Conservation (phyloP, 805 yeast genomes). For the Starmerella sp. region DNA sequence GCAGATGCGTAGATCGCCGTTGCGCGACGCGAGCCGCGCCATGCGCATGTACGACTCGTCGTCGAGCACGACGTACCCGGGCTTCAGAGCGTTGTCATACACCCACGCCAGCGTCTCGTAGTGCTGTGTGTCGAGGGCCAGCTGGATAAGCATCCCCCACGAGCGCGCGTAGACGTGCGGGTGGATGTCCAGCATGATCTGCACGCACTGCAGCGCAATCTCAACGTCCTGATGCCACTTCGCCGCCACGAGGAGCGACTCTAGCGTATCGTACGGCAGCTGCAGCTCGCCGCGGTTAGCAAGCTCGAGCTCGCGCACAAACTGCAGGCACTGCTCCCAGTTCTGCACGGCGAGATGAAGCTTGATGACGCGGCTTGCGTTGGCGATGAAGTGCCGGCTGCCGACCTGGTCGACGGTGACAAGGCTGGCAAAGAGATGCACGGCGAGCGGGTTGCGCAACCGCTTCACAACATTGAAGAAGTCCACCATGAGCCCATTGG, state of each 20-base stretch:
- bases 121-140: constrained; percentile 19
- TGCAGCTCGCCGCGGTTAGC: constrained; percentile 21
- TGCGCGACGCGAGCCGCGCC: constrained; percentile 22
- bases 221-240: constrained; percentile 25
- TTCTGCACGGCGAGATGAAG: constrained; percentile 18
- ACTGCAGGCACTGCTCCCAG: constrained; percentile 22
- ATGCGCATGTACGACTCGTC: constrained; percentile 24
- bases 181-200: constrained; percentile 15
- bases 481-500: constrained; percentile 6
- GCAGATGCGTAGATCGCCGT: constrained; percentile 25
- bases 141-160: constrained; percentile 27
- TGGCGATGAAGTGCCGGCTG: not conserved
- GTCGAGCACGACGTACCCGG: constrained; percentile 27
- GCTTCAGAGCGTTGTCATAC: constrained; percentile 23
- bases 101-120: constrained; percentile 25
- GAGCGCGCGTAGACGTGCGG: constrained; percentile 24
- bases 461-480: constrained; percentile 7
- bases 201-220: constrained; percentile 22
- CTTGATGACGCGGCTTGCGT: constrained; percentile 19
- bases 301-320: constrained; percentile 22
- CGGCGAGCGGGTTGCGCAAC: constrained; percentile 7
- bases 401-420: constrained; percentile 16
- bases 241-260: constrained; percentile 23
- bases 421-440: constrained; percentile 14
- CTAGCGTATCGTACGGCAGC: constrained; percentile 21